phyloP scores from a whole-genome alignment of 768 basidiomycete genomes.

The Fistulinella prunicolor region DNA sequence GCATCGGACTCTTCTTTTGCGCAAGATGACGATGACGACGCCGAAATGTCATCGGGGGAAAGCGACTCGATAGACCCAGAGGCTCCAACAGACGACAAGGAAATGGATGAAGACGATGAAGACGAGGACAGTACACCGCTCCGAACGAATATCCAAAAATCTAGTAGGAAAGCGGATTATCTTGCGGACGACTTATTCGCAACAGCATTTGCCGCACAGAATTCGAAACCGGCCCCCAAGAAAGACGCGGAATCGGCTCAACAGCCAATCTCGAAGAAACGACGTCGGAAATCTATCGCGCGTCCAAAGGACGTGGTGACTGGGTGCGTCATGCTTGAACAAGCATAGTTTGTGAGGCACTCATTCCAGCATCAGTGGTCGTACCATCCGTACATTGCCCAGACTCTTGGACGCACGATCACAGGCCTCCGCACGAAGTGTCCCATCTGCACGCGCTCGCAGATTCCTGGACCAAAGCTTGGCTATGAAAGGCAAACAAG shows the following conservation, averaged over 20 bases:
- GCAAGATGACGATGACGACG: conserved; percentile 15
- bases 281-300: conserved; percentile 31
- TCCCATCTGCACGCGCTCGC: conserved; percentile 47
- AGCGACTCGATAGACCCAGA: conserved; percentile 9
- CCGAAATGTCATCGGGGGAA: conserved; percentile 11
- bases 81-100: conserved; percentile 18
- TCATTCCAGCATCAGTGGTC: conserved; percentile 41
- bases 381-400: conserved; percentile 50
- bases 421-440: conserved; percentile 38
- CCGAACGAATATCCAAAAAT: neutral
- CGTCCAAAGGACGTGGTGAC: conserved; percentile 50
- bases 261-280: conserved; percentile 25
- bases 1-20: conserved; percentile 10
- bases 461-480: conserved; percentile 54
- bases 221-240: conserved; percentile 10
- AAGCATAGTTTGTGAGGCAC: neutral
- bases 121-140: neutral
- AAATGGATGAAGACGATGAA: conserved; percentile 14
- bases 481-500: conserved; percentile 40
- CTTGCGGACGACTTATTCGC: conserved; percentile 66
- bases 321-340: conserved; percentile 40
- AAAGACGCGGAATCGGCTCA: conserved; percentile 23
- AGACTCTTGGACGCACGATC: conserved; percentile 26
- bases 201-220: conserved; percentile 47
- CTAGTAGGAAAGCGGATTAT: conserved; percentile 43